A percentile compares a stretch with the other conserved stretches of the same genome.
Conservation (phyloP, 2,329 filamentous ascomycete genomes). For the Scortechinia acanthostroma region DNA sequence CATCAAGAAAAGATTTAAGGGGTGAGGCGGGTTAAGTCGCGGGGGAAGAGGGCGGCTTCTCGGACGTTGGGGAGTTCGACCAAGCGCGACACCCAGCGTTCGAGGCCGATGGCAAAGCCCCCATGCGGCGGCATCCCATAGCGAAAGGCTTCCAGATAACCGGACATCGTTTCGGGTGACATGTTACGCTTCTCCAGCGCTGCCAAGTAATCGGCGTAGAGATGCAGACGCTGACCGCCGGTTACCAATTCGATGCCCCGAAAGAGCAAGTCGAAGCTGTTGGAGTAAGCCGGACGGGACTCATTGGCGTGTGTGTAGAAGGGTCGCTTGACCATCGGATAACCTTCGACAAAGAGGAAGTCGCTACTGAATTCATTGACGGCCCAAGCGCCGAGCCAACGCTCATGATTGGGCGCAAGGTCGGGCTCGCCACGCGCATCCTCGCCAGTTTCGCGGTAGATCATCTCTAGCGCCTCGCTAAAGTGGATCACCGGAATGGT, state of each 20-base stretch:
- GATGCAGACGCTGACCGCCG: constrained; percentile 85
- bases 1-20: no score
- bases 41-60: no score
- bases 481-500: constrained; percentile 69
- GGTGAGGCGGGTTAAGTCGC: no score
- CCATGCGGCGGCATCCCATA: constrained; percentile 83
- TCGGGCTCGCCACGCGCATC: constrained; percentile 66
- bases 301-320: constrained; percentile 85
- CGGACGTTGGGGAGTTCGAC: no score
- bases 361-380: constrained; percentile 86
- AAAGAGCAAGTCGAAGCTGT: constrained; percentile 77
- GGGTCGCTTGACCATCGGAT: constrained; percentile 78
- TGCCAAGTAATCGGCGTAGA: constrained; percentile 66
- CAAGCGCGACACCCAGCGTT: no score
- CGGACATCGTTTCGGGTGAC: constrained; percentile 74
- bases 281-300: constrained; percentile 56
- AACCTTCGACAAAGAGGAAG: constrained; percentile 96
- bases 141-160: constrained; percentile 77
- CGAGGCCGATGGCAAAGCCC: constrained; percentile 81
- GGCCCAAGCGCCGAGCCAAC: constrained; percentile 79
- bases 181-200: constrained; percentile 75
- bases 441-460: constrained; percentile 75
- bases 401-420: constrained; percentile 57
- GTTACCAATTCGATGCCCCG: constrained; percentile 88
- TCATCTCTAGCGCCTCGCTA: no score